Evolutionary conservation across 2,329 filamentous ascomycete genomes (phyloP).

Genomic region (Westerdykella sp.): DNA sequence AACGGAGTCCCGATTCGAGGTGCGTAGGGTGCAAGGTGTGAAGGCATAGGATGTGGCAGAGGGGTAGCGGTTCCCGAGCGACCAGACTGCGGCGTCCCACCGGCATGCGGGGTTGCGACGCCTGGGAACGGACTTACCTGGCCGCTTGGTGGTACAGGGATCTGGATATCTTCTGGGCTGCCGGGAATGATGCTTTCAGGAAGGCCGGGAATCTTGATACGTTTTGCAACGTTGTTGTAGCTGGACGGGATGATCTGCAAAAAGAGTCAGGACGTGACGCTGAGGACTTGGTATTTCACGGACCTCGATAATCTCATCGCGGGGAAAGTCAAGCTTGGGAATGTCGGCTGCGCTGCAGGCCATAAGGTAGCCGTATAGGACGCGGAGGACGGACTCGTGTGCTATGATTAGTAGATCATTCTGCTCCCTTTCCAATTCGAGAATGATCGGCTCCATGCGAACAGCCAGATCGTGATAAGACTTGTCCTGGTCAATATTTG

Average conservation of each 20-base stretch:
- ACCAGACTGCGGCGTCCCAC: background rate
- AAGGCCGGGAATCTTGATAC: constrained; percentile 73
- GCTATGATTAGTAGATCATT: constrained; percentile 98
- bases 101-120: constrained; percentile 32
- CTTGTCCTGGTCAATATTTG: constrained; percentile 42
- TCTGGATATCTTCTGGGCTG: constrained; percentile 74
- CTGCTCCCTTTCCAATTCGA: constrained; percentile 93
- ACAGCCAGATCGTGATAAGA: constrained; percentile 99
- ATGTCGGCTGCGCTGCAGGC: constrained; percentile 95
- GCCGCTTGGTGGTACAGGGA: constrained; percentile 61
- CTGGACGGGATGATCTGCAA: constrained; percentile 81
- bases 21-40: background rate
- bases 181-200: constrained; percentile 62
- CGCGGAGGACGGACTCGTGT: constrained; percentile 93
- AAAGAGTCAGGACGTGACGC: constrained; percentile 7
- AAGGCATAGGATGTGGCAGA: background rate
- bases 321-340: constrained; percentile 84
- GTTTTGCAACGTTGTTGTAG: constrained; percentile 92
- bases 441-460: constrained; percentile 91
- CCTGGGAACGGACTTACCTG: constrained; percentile 40
- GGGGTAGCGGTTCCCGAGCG: constrained; percentile 25
- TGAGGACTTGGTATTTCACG: constrained; percentile 12
- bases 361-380: constrained; percentile 97
- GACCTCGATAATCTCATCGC: constrained; percentile 93
- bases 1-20: constrained; percentile 3